A percentile compares a stretch with the other conserved stretches of the same genome.
Evolutionary conservation across 345 rosid genomes (phyloP).

Genomic region (Citrus trifoliata): DNA sequence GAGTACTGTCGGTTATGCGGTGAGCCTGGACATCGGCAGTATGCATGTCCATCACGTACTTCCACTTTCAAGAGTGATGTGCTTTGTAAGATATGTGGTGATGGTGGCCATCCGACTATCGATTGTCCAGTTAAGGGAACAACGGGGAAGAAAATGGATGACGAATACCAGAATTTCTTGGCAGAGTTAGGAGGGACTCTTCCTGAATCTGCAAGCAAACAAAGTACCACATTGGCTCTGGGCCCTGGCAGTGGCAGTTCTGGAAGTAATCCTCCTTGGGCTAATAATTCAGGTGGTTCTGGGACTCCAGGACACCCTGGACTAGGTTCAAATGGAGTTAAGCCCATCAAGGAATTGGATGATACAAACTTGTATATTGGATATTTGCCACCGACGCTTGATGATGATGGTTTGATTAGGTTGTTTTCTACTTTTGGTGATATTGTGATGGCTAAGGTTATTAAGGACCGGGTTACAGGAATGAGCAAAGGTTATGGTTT

Average conservation of each 20-base stretch:
- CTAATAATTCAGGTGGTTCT: conserved; percentile 42
- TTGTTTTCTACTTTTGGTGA: conserved; percentile 87
- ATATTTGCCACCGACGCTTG: conserved; percentile 86
- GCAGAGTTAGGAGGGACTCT: conserved; percentile 89
- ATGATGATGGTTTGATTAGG: conserved; percentile 82
- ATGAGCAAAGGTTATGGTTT: conserved; percentile 93
- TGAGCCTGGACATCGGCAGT: conserved; percentile 92
- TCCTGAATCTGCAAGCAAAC: conserved; percentile 87
- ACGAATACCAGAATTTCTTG: conserved; percentile 93
- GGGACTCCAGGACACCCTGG: conserved; percentile 66
- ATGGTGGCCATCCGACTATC: conserved; percentile 97
- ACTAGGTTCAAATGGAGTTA: conserved; percentile 58
- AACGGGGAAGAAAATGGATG: conserved; percentile 96
- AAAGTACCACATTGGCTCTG: conserved; percentile 56
- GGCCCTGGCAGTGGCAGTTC: conserved; percentile 63
- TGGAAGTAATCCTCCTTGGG: conserved; percentile 90
- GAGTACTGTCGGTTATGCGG: conserved; percentile 92
- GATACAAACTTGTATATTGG: conserved; percentile 90
- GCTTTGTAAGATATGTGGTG: conserved; percentile 97
- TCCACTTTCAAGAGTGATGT: conserved; percentile 97
- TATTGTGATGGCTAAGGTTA: conserved; percentile 96
- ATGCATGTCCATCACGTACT: conserved; percentile 84
- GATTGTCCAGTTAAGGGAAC: conserved; percentile 98
- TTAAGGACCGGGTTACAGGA: conserved; percentile 78
- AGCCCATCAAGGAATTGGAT: conserved; percentile 78